phyloP scores from a whole-genome alignment of 2,329 filamentous ascomycete species.

The Thielaviopsis cerberus region DNA sequence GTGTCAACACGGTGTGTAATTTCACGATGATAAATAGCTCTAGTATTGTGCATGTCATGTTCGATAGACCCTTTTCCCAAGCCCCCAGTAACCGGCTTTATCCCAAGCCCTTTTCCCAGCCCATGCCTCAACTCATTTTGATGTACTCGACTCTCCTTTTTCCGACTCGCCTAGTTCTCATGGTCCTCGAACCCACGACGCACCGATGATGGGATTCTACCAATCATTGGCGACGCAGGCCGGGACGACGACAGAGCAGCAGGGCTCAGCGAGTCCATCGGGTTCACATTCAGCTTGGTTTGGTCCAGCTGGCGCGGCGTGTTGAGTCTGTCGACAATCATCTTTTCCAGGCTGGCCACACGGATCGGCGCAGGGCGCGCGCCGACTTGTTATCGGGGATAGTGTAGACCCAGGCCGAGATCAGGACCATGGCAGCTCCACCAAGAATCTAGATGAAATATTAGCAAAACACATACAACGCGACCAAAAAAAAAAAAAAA shows the following conservation, averaged over 20 bases:
- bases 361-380: conserved; percentile 42
- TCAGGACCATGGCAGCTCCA: conserved; percentile 61
- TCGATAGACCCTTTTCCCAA: too few relatives aligned
- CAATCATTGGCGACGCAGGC: conserved; percentile 11
- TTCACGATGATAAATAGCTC: too few relatives aligned
- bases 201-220: conserved; percentile 8
- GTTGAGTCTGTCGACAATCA: conserved; percentile 32
- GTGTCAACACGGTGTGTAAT: too few relatives aligned
- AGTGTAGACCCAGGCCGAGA: conserved; percentile 73
- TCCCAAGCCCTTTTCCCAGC: background rate
- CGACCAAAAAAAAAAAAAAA: background rate
- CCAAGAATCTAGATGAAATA: conserved; percentile 48
- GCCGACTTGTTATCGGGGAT: conserved; percentile 36
- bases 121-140: background rate
- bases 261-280: conserved; percentile 7
- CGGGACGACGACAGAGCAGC: conserved; percentile 8
- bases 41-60: too few relatives aligned
- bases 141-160: background rate
- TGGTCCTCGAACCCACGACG: conserved; percentile 9
- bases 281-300: conserved; percentile 8
- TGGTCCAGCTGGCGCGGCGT: conserved; percentile 18
- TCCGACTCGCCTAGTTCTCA: background rate
- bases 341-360: conserved; percentile 63
- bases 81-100: too few relatives aligned
- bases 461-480: background rate